These are phyloP conservation scores for Cercospora berteroae DNA, from an alignment of 2,329 filamentous ascomycete genomes.

Conservation along the genomic window DNA sequence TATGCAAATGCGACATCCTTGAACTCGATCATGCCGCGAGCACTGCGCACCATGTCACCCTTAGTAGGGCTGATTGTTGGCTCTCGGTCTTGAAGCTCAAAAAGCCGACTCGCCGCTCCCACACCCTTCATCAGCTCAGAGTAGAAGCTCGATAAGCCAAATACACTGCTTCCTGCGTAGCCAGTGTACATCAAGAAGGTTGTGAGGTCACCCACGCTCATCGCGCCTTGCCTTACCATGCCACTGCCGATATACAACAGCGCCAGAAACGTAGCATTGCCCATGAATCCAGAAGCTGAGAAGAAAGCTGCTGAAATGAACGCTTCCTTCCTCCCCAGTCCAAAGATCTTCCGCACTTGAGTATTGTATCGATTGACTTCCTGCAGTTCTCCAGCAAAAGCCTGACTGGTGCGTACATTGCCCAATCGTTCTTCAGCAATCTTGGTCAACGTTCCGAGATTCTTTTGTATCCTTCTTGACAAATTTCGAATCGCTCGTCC, in stretches of 20 bases:
- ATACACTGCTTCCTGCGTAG: slow-evolving; percentile 80
- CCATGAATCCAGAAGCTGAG: slow-evolving; percentile 78
- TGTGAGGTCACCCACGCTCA: slow-evolving; percentile 87
- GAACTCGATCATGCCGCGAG: slow-evolving; percentile 85
- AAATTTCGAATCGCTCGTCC: slow-evolving; percentile 84
- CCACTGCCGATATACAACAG: slow-evolving; percentile 87
- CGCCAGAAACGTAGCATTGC: slow-evolving; percentile 92
- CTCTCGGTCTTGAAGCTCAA: slow-evolving; percentile 89
- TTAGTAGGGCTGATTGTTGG: slow-evolving; percentile 85
- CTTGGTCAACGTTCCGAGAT: slow-evolving; percentile 87
- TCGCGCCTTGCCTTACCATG: slow-evolving; percentile 80
- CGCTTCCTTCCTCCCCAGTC: slow-evolving; percentile 81
- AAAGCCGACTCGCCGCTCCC: slow-evolving; percentile 90
- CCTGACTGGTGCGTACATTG: slow-evolving; percentile 94
- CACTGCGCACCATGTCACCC: slow-evolving; percentile 74
- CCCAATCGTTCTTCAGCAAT: slow-evolving; percentile 97
- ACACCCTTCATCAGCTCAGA: slow-evolving; percentile 99
- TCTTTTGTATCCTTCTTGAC: slow-evolving; percentile 90
- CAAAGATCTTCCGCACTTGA: slow-evolving; percentile 89
- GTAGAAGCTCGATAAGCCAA: slow-evolving; percentile 93
- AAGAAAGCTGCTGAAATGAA: slow-evolving; percentile 91
- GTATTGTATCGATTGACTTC: slow-evolving; percentile 89
- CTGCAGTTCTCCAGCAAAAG: slow-evolving; percentile 88
- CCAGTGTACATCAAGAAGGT: slow-evolving; percentile 99
- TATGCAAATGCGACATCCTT: slow-evolving; percentile 84